Percentiles rank a stretch among this genome's conserved stretches.
Evolutionary conservation across 306 rosid species (phyloP).

Genomic region (Vigna radiata): DNA sequence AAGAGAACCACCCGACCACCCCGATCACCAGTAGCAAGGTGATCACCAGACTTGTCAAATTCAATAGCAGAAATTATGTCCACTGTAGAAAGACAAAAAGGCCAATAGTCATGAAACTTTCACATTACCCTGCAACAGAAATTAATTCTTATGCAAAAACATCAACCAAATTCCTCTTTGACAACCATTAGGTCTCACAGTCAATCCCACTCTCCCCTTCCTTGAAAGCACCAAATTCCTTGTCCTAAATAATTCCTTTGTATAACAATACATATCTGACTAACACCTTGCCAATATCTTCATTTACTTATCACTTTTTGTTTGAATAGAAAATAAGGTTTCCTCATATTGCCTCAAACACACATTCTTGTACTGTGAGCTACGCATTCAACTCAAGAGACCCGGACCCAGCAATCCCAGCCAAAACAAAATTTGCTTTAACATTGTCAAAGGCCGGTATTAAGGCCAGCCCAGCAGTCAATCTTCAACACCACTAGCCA

Average conservation of each 20-base stretch:
- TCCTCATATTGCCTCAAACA: constrained; percentile 2
- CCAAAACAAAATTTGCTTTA: constrained; percentile 23
- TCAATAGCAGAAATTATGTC: constrained; percentile 99
- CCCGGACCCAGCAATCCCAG: constrained; percentile 30
- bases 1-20: constrained; percentile 99
- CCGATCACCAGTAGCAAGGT: constrained; percentile 99
- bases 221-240: constrained; percentile 7
- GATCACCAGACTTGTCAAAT: constrained; percentile 96
- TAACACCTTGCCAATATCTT: constrained; percentile 7
- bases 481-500: constrained; percentile 34
- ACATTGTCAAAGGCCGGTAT: constrained; percentile 30
- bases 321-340: constrained; percentile 8
- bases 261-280: background rate
- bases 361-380: constrained; percentile 21
- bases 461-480: constrained; percentile 24
- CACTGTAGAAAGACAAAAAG: constrained; percentile 64
- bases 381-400: constrained; percentile 22
- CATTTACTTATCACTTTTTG: constrained; percentile 10
- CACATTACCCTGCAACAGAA: constrained; percentile 35
- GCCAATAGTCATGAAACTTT: constrained; percentile 43
- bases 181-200: constrained; percentile 26
- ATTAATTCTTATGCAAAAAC: constrained; percentile 17
- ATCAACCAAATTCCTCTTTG: background rate
- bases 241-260: background rate
- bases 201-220: constrained; percentile 20